A percentile compares a stretch with the other conserved stretches of the same genome.
Conservation (phyloP, 345 rosid genomes). For the Cochlearia excelsa region DNA sequence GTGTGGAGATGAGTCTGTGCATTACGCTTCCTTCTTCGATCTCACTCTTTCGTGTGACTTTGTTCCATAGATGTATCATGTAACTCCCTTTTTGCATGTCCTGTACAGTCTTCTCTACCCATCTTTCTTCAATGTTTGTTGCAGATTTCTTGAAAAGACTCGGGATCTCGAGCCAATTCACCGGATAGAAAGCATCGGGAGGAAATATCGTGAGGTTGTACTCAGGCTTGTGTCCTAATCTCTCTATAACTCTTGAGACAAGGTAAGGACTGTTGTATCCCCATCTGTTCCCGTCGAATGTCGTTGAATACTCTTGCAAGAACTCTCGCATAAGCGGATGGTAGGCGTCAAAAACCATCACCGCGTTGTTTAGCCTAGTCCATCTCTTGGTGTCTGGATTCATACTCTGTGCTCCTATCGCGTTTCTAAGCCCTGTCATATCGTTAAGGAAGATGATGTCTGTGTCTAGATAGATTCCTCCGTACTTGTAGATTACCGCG, state of each 20-base stretch:
- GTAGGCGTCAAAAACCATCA: constrained; percentile 53
- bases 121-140: constrained; percentile 35
- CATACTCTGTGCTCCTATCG: constrained; percentile 64
- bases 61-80: constrained; percentile 58
- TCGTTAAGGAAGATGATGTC: constrained; percentile 62
- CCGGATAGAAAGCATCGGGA: constrained; percentile 61
- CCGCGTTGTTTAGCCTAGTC: constrained; percentile 70
- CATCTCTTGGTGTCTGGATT: constrained; percentile 46
- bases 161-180: constrained; percentile 52
- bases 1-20: constrained; percentile 43
- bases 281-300: constrained; percentile 69
- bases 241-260: constrained; percentile 53
- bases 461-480: constrained; percentile 75
- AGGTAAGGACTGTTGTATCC: constrained; percentile 75
- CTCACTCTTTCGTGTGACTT: constrained; percentile 38
- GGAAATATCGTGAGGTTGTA: constrained; percentile 46
- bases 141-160: constrained; percentile 53
- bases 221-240: constrained; percentile 39
- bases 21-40: constrained; percentile 52
- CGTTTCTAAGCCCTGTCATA: constrained; percentile 47
- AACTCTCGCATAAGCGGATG: constrained; percentile 59
- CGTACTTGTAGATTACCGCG: constrained; percentile 60
- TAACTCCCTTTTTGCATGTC: constrained; percentile 39
- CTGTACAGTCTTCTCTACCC: constrained; percentile 39
- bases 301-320: constrained; percentile 59